phyloP scores from a whole-genome alignment of 805 yeast species.

The Yamadazyma olivae region DNA sequence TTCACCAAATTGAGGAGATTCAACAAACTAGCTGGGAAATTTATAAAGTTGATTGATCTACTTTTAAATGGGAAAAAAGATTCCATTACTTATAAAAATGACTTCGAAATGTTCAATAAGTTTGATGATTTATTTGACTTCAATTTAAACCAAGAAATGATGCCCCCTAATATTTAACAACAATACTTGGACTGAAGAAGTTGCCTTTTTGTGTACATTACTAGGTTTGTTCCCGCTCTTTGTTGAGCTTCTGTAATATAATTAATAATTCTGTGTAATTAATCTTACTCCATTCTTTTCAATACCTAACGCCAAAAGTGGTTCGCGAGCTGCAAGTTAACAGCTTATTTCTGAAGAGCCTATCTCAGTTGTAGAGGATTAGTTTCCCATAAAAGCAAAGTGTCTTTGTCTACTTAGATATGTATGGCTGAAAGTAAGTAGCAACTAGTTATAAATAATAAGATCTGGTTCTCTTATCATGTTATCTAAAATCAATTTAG shows the following conservation, averaged over 20 bases:
- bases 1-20: constrained; percentile 12
- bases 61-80: constrained; percentile 12
- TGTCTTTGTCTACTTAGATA: too few species aligned
- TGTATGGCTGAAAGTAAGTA: too few species aligned
- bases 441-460: constrained; percentile 4
- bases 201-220: too few species aligned
- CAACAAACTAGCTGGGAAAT: constrained; percentile 18
- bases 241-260: too few species aligned
- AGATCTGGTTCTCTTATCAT: constrained; percentile 14
- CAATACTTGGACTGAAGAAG: background rate
- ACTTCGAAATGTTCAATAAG: constrained; percentile 13
- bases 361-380: constrained; percentile 1
- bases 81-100: constrained; percentile 4
- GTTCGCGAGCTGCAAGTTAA: too few species aligned
- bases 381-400: too few species aligned
- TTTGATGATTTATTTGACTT: constrained; percentile 14
- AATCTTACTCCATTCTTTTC: too few species aligned
- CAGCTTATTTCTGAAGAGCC: background rate
- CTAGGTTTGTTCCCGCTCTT: too few species aligned
- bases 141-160: background rate
- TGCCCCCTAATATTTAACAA: too few species aligned
- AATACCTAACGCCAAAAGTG: too few species aligned
- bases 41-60: constrained; percentile 15
- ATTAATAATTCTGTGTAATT: too few species aligned
- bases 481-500: constrained; percentile 30